Evolutionary conservation across 352 stramenopile genomes (phyloP).

Genomic region (Phytophthora gonapodyides): DNA sequence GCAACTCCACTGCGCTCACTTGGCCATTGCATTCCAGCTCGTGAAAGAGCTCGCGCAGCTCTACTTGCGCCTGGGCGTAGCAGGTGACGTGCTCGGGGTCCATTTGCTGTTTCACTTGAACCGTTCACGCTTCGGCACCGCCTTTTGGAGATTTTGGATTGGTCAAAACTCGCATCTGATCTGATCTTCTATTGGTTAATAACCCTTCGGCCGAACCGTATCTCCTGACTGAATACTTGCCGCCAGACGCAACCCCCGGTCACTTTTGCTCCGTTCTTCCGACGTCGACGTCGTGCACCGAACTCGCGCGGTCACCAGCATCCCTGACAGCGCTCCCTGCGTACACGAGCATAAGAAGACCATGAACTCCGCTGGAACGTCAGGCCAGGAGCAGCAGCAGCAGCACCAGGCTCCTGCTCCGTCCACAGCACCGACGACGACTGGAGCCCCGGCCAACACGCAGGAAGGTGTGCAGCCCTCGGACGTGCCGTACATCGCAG

Average conservation of each 20-base stretch:
- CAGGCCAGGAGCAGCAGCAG: constrained; percentile 5
- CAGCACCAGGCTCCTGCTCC: background rate
- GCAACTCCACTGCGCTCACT: constrained; percentile 49
- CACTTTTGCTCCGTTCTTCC: too few species aligned
- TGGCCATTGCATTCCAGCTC: constrained; percentile 57
- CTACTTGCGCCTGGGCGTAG: constrained; percentile 52
- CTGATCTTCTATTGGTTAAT: too few species aligned
- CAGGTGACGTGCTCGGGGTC: constrained; percentile 50
- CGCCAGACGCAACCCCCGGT: too few species aligned
- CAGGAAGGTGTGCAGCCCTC: constrained; percentile 25
- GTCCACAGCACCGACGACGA: constrained; percentile 4
- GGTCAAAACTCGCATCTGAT: constrained; percentile 28
- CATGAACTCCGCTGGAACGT: constrained; percentile 17
- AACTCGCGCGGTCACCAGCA: too few species aligned
- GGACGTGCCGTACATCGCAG: constrained; percentile 40
- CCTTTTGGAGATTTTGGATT: constrained; percentile 37
- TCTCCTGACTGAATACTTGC: too few species aligned
- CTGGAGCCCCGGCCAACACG: constrained; percentile 6
- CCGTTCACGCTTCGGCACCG: constrained; percentile 32
- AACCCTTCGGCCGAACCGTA: too few species aligned
- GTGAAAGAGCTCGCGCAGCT: constrained; percentile 64
- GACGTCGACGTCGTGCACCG: too few species aligned
- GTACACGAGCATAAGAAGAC: constrained; percentile 1
- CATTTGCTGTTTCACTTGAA: constrained; percentile 36
- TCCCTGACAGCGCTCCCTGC: background rate